Conservation (phyloP, 2,329 filamentous ascomycete species). For the Clonostachys rosea region DNA sequence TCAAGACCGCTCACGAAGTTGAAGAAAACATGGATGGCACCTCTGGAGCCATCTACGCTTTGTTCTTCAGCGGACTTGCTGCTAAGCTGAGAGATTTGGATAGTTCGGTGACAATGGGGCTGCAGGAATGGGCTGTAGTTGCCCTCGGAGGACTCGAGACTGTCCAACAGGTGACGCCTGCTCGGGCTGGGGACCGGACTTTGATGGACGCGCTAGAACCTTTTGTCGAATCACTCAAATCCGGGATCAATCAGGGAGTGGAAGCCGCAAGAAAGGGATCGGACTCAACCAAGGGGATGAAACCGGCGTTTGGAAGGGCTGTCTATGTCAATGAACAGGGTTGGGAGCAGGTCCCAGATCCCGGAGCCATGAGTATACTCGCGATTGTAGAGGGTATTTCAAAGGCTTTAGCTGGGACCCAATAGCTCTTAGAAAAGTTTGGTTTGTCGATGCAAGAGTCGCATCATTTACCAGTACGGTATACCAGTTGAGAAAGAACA, state of each 20-base stretch:
- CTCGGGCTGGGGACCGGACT: background rate
- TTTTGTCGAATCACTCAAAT: background rate
- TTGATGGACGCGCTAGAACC: background rate
- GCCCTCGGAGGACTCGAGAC: background rate
- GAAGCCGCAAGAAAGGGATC: background rate
- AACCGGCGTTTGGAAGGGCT: background rate
- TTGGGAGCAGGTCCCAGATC: background rate
- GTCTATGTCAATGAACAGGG: background rate
- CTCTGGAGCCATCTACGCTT: background rate
- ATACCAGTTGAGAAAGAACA: too few species aligned
- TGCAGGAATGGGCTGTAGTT: background rate
- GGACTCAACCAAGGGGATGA: background rate
- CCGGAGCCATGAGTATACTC: background rate
- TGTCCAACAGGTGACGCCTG: background rate
- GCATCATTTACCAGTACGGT: too few species aligned
- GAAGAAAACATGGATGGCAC: slow-evolving; percentile 1
- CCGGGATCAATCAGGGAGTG: background rate
- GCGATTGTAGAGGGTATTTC: background rate
- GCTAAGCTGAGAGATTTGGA: background rate
- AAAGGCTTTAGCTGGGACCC: too few species aligned
- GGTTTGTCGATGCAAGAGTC: too few species aligned
- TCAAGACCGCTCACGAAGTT: background rate
- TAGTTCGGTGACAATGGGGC: background rate
- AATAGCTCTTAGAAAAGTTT: too few species aligned
- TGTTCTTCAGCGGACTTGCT: background rate